Evolutionary conservation across 1,139 yeast genomes (phyloP), one percentile per base, ranked within the genome.

Genomic region (Barnettozyma hawaiiensis): DNA sequence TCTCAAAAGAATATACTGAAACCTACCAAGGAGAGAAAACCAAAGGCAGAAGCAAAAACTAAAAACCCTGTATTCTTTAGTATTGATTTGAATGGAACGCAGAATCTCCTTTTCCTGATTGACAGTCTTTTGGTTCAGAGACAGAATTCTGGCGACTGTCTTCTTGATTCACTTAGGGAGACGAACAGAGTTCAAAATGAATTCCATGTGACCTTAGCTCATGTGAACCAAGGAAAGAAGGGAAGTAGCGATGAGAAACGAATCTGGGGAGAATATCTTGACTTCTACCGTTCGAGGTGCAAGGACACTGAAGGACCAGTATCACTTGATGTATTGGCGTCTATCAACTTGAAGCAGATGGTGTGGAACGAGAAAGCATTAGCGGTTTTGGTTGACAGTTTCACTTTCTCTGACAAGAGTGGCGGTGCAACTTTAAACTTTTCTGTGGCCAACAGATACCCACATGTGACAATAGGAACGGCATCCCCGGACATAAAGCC

Each of bases 391-490:
- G 89, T 78, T 1, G 65, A 67, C 6, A 50, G 80, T 3, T 32
- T 59, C 1, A 50, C 53, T 12, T 55, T 71, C 7, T 50, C 3
- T 4, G 59, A 66, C 26, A 42, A 51, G 2, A 43, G 50, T 7
- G 61, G 57, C 1, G 50, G 57, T 0, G 40, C 40, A 3, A 50
- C 58, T 2, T 23, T 61, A 2, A 47, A 57, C 0, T 52, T 71
- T 8, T 55, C 45, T 5, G 65, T 63, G 39, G 63, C 73, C 2
- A 85, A 80, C 54, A 58, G 61, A 39, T 58, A 60, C 46, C 72
- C 83, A 0, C 98, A 92, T 60, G 75, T 90, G 24, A 90, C 98
- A 0, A 57, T 90, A 8, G 96, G 94, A 0, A 76, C 87, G 0
- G 60, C 67, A 5, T 56, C 66, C 5, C 63, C 66, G 0, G 68